Conservation (phyloP, 2,329 filamentous ascomycete species). For the Lojkania enalia region DNA sequence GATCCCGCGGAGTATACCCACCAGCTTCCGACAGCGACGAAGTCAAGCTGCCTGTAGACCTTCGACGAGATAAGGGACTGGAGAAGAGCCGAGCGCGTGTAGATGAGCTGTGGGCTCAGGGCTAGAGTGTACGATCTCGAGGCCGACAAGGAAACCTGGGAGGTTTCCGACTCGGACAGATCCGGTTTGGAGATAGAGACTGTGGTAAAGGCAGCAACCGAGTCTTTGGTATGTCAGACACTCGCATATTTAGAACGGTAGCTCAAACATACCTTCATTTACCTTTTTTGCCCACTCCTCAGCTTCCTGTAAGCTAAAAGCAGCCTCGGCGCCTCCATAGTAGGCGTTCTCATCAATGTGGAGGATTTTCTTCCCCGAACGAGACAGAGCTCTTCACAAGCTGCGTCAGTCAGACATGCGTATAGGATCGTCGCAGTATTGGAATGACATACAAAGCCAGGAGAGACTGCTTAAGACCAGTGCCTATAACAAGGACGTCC, state of each 20-base stretch:
- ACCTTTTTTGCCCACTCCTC: slow-evolving; percentile 68
- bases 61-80: slow-evolving; percentile 84
- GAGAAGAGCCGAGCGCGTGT: slow-evolving; percentile 77
- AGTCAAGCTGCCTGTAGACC: slow-evolving; percentile 87
- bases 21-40: slow-evolving; percentile 90
- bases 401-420: slow-evolving; percentile 74
- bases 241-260: neutral
- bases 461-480: slow-evolving; percentile 56
- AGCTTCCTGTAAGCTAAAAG: slow-evolving; percentile 79
- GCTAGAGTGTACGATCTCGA: slow-evolving; percentile 81
- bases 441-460: slow-evolving; percentile 55
- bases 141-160: slow-evolving; percentile 54
- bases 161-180: slow-evolving; percentile 20
- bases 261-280: slow-evolving; percentile 36
- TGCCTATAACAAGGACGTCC: slow-evolving; percentile 59
- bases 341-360: slow-evolving; percentile 87
- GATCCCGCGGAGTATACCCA: slow-evolving; percentile 65
- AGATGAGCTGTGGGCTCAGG: slow-evolving; percentile 83
- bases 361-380: slow-evolving; percentile 86
- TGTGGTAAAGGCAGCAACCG: slow-evolving; percentile 29
- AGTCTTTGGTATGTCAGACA: slow-evolving; percentile 21
- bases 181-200: slow-evolving; percentile 40
- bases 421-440: slow-evolving; percentile 22
- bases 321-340: slow-evolving; percentile 85
- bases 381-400: slow-evolving; percentile 78